phyloP scores from a whole-genome alignment of 2,329 filamentous ascomycete genomes.

The Arthrobotrys pseudoclavata region DNA sequence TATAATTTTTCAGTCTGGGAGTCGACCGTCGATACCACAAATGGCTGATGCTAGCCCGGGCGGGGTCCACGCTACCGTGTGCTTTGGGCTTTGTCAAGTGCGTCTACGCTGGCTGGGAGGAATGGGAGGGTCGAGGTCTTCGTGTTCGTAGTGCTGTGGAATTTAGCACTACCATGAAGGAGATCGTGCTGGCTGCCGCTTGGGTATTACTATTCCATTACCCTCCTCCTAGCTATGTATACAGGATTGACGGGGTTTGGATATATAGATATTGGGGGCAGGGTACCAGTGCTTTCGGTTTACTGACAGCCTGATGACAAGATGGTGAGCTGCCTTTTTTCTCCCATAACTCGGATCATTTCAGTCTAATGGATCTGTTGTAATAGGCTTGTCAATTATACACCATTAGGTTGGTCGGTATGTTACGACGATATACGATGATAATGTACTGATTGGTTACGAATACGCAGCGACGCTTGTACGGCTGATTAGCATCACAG shows the following conservation, averaged over 20 bases:
- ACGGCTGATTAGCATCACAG: conserved; percentile 80
- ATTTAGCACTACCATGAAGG: conserved; percentile 78
- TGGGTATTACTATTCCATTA: conserved; percentile 61
- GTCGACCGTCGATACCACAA: conserved; percentile 80
- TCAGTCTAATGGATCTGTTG: conserved; percentile 33
- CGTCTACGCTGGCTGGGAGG: conserved; percentile 67
- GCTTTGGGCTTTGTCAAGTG: conserved; percentile 78
- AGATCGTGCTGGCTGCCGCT: conserved; percentile 75
- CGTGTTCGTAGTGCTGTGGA: conserved; percentile 67
- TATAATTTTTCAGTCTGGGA: conserved; percentile 69
- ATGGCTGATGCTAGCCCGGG: conserved; percentile 79
- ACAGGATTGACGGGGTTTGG: neutral
- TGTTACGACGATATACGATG: neutral
- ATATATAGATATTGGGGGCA: conserved; percentile 77
- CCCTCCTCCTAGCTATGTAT: neutral
- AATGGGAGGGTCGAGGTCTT: conserved; percentile 33
- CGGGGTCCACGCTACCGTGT: conserved; percentile 78
- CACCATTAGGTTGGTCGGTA: conserved; percentile 71
- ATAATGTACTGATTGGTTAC: conserved; percentile 13
- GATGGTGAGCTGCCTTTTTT: conserved; percentile 72
- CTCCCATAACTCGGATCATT: conserved; percentile 5
- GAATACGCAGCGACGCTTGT: conserved; percentile 77
- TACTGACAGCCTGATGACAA: conserved; percentile 85
- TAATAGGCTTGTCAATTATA: conserved; percentile 83
- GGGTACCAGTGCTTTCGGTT: conserved; percentile 86